Evolutionary conservation across 805 yeast genomes (phyloP), one percentile per base, ranked within the genome.

Genomic region (Candida stauntonica): DNA sequence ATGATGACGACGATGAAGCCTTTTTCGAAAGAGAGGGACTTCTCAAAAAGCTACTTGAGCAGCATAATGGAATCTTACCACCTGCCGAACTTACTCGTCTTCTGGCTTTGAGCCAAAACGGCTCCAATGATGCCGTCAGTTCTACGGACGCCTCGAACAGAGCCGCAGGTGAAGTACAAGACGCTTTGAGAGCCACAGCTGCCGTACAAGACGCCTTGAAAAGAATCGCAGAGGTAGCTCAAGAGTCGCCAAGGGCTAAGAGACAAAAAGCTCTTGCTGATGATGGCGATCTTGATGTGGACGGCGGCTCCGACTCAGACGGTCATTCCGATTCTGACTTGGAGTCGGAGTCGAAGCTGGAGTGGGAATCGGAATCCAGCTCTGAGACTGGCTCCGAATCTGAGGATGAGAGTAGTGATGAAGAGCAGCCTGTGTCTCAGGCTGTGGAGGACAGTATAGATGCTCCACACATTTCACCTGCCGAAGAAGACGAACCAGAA

Each of bases 11-110:
- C 29, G 75, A 70, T 36, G 54, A 51, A 3, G 67, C 50, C 21
- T 81, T 81, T 52, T 81, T 73, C 52, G 77, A 60, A 30, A 67
- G 75, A 41, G 89, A 82, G 49, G 64, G 66, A 39, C 58, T 63
- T 39, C 61, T 78, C 31, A 73, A 80, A 32, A 57, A 51, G 26
- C 34, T 63, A 7, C 32, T 53, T 19, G 44, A 44, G 13, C 24
- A 18, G 11, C 39, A 46, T 20, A 31, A 31, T 27, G 58, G 57
- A n/a, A 12, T 29, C 1, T 29, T 49, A 26, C 33, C 45, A 11
- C 16, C 38, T 12, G 47, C 38, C 1, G 46, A 51, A 24, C n/a
- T 35, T 30, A 35, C 5, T 21, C n/a, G 12, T 12, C 28, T 37
- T 38, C 26, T 39, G 35, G 19, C 11, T 26, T 23, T 5, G 13